Evolutionary conservation across 805 yeast species (phyloP).

Genomic region (Ogataea trehalophila): DNA sequence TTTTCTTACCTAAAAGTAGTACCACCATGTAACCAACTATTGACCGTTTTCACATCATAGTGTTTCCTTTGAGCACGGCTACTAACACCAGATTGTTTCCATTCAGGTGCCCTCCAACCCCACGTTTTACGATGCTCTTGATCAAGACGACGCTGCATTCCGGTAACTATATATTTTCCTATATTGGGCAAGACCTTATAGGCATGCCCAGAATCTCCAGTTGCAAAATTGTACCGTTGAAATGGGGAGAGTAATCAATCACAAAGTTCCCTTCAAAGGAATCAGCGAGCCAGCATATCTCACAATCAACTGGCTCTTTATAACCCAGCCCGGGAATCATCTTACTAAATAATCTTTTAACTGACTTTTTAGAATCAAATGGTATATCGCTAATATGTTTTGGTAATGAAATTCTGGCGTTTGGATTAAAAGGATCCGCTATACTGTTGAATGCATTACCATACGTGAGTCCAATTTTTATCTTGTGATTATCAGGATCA

Average conservation of each 20-base stretch:
- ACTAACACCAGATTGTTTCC: neutral
- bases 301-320: conserved; percentile 26
- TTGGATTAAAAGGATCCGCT: conserved; percentile 25
- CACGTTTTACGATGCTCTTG: conserved; percentile 22
- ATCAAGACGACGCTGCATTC: conserved; percentile 26
- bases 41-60: neutral
- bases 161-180: conserved; percentile 35
- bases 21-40: neutral
- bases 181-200: conserved; percentile 41
- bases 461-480: conserved; percentile 34
- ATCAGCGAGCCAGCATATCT: conserved; percentile 35
- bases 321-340: conserved; percentile 34
- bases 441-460: conserved; percentile 26
- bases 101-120: conserved; percentile 27
- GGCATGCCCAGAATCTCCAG: conserved; percentile 44
- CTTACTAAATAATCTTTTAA: conserved; percentile 22
- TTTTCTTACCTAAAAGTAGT: conserved; percentile 2
- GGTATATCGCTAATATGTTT: conserved; percentile 27
- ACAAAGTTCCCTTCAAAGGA: conserved; percentile 34
- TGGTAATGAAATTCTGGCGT: conserved; percentile 27
- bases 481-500: conserved; percentile 30
- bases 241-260: conserved; percentile 33
- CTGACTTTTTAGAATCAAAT: conserved; percentile 28
- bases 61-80: conserved; percentile 2
- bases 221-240: conserved; percentile 27